These are phyloP conservation scores for Sicyos edulis DNA, from an alignment of 306 rosid genomes.

Conservation along the genomic window DNA sequence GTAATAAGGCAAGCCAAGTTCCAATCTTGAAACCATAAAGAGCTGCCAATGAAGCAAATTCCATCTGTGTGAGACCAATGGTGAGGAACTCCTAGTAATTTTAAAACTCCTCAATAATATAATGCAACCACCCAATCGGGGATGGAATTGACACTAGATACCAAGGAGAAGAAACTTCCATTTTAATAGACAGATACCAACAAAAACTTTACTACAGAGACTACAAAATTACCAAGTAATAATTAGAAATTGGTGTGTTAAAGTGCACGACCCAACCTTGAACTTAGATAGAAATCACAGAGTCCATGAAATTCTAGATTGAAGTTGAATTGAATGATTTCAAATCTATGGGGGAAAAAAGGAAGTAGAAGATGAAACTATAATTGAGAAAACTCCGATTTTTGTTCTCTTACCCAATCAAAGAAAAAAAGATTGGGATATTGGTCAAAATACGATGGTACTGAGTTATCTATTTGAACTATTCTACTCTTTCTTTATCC, in stretches of 20 bases:
- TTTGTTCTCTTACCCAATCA: not conserved
- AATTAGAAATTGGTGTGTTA: not conserved
- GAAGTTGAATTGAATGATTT: not conserved
- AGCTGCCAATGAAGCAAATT: too few relatives aligned
- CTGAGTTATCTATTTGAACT: not conserved
- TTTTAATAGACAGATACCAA: not conserved
- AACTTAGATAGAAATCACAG: not conserved
- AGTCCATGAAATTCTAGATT: not conserved
- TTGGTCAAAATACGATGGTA: not conserved
- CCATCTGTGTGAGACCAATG: too few relatives aligned
- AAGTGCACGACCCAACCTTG: not conserved
- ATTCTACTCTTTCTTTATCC: not conserved
- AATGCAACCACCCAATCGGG: not conserved
- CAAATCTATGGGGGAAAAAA: not conserved
- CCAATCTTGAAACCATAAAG: too few relatives aligned
- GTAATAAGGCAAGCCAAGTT: too few relatives aligned
- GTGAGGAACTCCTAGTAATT: not conserved
- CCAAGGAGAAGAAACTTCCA: not conserved
- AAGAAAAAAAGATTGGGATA: not conserved
- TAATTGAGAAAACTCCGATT: slow-evolving; percentile 3
- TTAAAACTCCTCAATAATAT: slow-evolving; percentile 1
- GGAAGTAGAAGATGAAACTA: not conserved
- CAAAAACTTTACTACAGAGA: not conserved
- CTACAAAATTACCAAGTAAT: not conserved
- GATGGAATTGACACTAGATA: not conserved